phyloP scores from a whole-genome alignment of 352 stramenopile genomes.

The Elongisporangium prolatum region DNA sequence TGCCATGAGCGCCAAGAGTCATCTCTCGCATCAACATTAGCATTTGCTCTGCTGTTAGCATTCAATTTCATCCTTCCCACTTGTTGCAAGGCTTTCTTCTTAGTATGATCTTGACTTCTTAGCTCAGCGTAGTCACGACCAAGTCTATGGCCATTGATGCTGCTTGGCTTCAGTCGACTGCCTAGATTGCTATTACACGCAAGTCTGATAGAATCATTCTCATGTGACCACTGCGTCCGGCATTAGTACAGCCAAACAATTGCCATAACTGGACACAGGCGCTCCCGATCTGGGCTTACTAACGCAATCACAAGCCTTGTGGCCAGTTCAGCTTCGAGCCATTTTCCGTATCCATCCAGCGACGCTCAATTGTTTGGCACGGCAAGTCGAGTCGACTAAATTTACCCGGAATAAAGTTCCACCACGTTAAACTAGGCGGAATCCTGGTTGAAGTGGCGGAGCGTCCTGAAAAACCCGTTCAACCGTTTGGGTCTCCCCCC shows the following conservation, averaged over 20 bases:
- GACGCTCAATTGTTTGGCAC: too few relatives aligned
- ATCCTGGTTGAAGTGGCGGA: not conserved
- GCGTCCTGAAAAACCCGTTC: not conserved
- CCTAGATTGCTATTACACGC: too few relatives aligned
- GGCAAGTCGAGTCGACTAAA: not conserved
- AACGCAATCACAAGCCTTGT: not conserved
- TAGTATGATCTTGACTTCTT: too few relatives aligned
- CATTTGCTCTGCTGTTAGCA: not conserved
- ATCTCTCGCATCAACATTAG: not conserved
- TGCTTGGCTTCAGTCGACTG: too few relatives aligned
- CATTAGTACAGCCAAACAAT: too few relatives aligned
- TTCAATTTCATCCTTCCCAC: not conserved
- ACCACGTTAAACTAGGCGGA: not conserved
- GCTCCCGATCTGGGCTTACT: not conserved
- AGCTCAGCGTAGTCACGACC: too few relatives aligned
- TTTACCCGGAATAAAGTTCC: not conserved
- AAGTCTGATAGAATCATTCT: constrained; percentile 6
- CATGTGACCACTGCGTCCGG: too few relatives aligned
- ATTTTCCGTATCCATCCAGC: not conserved
- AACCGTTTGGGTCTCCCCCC: not conserved
- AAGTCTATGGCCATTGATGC: too few relatives aligned
- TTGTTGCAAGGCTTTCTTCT: not conserved
- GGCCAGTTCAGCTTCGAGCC: not conserved
- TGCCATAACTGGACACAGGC: not conserved
- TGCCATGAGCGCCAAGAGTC: not conserved